Conservation (phyloP, 306 rosid genomes). For the Echinosophora koreensis region DNA sequence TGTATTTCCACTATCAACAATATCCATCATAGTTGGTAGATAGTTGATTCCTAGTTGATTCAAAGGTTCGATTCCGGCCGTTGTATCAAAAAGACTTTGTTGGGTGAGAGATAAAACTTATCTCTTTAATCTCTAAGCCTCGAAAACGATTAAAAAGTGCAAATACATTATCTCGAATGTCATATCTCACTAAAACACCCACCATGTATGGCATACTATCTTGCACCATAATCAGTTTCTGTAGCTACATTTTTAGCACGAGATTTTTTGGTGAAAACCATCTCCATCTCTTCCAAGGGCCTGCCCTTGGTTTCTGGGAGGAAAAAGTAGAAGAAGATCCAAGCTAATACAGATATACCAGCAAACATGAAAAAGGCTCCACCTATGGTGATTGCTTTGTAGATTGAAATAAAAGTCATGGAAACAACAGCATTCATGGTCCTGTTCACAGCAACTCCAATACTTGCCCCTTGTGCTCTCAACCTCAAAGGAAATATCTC, state of each 20-base stretch:
- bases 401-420: slow-evolving; percentile 69
- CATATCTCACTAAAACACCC: background rate
- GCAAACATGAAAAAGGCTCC: slow-evolving; percentile 82
- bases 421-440: slow-evolving; percentile 70
- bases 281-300: slow-evolving; percentile 81
- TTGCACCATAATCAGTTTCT: background rate
- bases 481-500: slow-evolving; percentile 86
- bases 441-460: slow-evolving; percentile 86
- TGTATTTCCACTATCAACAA: too few relatives aligned
- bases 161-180: too few relatives aligned
- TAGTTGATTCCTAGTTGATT: too few relatives aligned
- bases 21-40: too few relatives aligned
- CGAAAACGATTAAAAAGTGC: too few relatives aligned
- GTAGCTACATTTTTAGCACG: background rate
- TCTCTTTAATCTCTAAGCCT: too few relatives aligned
- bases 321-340: slow-evolving; percentile 71
- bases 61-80: too few relatives aligned
- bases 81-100: too few relatives aligned
- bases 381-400: slow-evolving; percentile 76
- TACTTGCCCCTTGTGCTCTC: slow-evolving; percentile 76
- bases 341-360: slow-evolving; percentile 64
- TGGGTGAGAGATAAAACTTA: too few relatives aligned
- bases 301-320: slow-evolving; percentile 88
- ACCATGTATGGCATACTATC: background rate
- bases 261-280: slow-evolving; percentile 54